A percentile compares a stretch with the other conserved stretches of the same genome.
These are phyloP conservation scores for Lecanicillium sp. DNA, from an alignment of 2,329 filamentous ascomycete genomes.

Conservation along the genomic window DNA sequence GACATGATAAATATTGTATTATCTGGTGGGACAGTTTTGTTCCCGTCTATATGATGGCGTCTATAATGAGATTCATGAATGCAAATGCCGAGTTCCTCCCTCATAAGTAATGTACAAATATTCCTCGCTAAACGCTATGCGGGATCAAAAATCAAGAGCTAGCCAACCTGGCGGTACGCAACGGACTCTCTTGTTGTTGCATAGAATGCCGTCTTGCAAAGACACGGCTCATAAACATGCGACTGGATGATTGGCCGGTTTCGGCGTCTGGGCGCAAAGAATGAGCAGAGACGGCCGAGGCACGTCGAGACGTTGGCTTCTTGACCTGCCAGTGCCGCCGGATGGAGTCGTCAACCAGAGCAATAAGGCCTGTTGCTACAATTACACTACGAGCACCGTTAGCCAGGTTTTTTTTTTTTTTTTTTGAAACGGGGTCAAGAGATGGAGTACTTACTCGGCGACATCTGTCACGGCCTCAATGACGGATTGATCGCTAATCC, in stretches of 20 bases:
- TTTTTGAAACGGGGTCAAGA: slow-evolving; percentile 8
- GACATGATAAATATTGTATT: not conserved
- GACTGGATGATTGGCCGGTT: slow-evolving; percentile 15
- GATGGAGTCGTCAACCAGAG: slow-evolving; percentile 87
- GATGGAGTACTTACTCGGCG: slow-evolving; percentile 62
- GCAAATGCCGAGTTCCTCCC: too few relatives aligned
- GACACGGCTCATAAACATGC: too few relatives aligned
- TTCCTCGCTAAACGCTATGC: too few relatives aligned
- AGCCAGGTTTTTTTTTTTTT: slow-evolving; percentile 17
- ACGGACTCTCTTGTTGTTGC: too few relatives aligned
- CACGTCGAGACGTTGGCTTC: slow-evolving; percentile 25
- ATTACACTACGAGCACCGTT: slow-evolving; percentile 59
- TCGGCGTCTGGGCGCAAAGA: slow-evolving; percentile 3
- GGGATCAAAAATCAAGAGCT: too few relatives aligned
- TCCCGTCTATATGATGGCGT: too few relatives aligned
- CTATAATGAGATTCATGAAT: too few relatives aligned
- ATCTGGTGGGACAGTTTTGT: too few relatives aligned
- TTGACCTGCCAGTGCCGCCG: slow-evolving; percentile 61
- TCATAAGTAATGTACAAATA: too few relatives aligned
- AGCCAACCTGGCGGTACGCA: too few relatives aligned
- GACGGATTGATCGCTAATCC: slow-evolving; percentile 70
- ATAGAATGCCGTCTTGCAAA: too few relatives aligned
- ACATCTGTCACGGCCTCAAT: slow-evolving; percentile 68
- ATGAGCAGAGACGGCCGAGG: slow-evolving; percentile 16
- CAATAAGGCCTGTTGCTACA: slow-evolving; percentile 80